These are phyloP conservation scores for Komagataea norvegica DNA, from an alignment of 1,139 yeast species.

Conservation along the genomic window DNA sequence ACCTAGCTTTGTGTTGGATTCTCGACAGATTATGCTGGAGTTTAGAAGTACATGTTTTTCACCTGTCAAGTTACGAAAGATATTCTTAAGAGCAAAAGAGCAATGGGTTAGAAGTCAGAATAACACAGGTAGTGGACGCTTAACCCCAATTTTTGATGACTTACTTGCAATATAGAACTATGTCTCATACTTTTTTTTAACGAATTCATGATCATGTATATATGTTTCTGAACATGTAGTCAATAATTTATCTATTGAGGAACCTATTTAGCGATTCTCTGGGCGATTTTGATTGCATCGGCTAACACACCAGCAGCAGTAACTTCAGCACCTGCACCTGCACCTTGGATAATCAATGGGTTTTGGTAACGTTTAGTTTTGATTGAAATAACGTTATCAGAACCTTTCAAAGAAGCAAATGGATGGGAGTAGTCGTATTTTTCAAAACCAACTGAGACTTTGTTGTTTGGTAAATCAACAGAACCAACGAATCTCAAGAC, in stretches of 20 bases:
- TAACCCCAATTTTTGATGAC: conserved; percentile 17
- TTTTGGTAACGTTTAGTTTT: conserved; percentile 86
- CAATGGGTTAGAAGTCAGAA: conserved; percentile 33
- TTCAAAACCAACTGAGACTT: conserved; percentile 81
- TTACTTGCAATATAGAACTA: conserved; percentile 9
- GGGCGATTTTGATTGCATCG: conserved; percentile 85
- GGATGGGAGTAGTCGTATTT: conserved; percentile 87
- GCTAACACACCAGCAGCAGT: conserved; percentile 98
- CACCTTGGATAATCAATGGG: conserved; percentile 95
- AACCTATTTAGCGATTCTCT: conserved; percentile 47
- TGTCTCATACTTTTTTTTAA: too few species aligned
- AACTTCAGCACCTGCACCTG: conserved; percentile 98
- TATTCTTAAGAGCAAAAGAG: conserved; percentile 57
- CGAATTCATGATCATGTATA: not conserved
- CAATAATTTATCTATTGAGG: not conserved
- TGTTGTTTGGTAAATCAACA: conserved; percentile 66
- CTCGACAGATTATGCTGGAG: conserved; percentile 68
- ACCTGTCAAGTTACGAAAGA: conserved; percentile 39
- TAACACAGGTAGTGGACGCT: conserved; percentile 28
- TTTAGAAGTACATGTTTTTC: conserved; percentile 62
- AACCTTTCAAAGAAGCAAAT: conserved; percentile 90
- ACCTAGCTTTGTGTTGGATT: conserved; percentile 41
- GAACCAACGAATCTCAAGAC: conserved; percentile 92
- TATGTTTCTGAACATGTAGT: not conserved
- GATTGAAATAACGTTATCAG: conserved; percentile 92